phyloP scores from a whole-genome alignment of 306 rosid species.

The Malus sylvestris region DNA sequence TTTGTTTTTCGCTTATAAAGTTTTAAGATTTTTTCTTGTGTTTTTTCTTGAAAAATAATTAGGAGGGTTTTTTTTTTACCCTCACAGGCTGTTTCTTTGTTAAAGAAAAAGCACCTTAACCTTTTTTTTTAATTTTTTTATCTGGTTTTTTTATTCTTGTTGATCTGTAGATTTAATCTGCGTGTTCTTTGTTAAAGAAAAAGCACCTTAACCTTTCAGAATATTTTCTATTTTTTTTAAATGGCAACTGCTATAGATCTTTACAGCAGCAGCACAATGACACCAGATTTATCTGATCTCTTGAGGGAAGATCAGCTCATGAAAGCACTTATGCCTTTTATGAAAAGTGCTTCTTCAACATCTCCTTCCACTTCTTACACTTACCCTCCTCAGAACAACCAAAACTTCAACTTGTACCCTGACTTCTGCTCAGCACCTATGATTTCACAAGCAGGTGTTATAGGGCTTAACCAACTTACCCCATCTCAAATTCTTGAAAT shows the following conservation, averaged over 20 bases:
- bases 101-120: neutral
- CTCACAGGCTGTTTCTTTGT: constrained; percentile 13
- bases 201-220: too few relatives aligned
- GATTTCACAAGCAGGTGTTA: constrained; percentile 35
- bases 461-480: constrained; percentile 72
- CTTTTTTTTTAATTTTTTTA: too few relatives aligned
- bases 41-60: neutral
- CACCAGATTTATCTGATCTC: constrained; percentile 42
- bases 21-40: neutral
- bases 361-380: constrained; percentile 10
- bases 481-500: constrained; percentile 71
- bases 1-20: neutral
- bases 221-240: neutral
- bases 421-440: constrained; percentile 24
- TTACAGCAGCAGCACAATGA: constrained; percentile 23
- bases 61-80: constrained; percentile 31
- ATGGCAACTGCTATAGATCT: constrained; percentile 54
- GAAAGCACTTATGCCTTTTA: constrained; percentile 70
- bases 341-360: constrained; percentile 36
- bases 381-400: constrained; percentile 10
- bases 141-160: constrained; percentile 10
- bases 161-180: neutral
- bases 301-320: constrained; percentile 50
- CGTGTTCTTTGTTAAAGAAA: constrained; percentile 11
- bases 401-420: constrained; percentile 13